A percentile compares a stretch with the other conserved stretches of the same genome.
These are phyloP conservation scores for Lentinus tigrinus DNA, from an alignment of 768 basidiomycete genomes.

Conservation along the genomic window DNA sequence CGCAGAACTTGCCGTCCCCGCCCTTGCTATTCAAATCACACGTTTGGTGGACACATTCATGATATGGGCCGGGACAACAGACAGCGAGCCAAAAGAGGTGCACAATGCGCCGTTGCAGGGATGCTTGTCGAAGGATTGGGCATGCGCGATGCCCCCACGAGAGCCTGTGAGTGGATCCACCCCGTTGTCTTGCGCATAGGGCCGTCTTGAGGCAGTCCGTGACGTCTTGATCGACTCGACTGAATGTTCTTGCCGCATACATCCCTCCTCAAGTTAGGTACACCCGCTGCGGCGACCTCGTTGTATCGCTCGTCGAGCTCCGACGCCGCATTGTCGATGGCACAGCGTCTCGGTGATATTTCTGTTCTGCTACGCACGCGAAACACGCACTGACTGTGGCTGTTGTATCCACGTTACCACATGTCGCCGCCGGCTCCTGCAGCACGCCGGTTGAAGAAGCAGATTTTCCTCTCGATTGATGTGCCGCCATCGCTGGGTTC, in stretches of 20 bases:
- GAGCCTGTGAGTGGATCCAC: conserved; percentile 28
- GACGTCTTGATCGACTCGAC: conserved; percentile 10
- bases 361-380: conserved; percentile 4
- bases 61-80: conserved; percentile 76
- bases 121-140: conserved; percentile 72
- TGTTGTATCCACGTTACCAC: conserved; percentile 11
- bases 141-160: conserved; percentile 71
- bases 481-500: conserved; percentile 37
- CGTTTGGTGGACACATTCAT: conserved; percentile 72
- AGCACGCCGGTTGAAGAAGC: conserved; percentile 66
- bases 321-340: conserved; percentile 71
- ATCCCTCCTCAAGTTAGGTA: conserved; percentile 15
- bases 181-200: background rate
- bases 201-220: conserved; percentile 1
- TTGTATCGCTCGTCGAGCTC: conserved; percentile 61
- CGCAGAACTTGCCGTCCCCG: conserved; percentile 50
- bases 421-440: conserved; percentile 11
- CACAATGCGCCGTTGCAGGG: conserved; percentile 53
- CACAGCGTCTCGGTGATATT: conserved; percentile 71
- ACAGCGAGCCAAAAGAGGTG: conserved; percentile 41
- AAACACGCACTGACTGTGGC: conserved; percentile 16
- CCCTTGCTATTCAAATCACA: conserved; percentile 66
- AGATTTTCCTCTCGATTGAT: conserved; percentile 76
- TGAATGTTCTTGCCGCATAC: conserved; percentile 5
- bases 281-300: conserved; percentile 51